Evolutionary conservation across 176 grass and related monocot genomes (phyloP).

Genomic region (Guadua angustifolia): DNA sequence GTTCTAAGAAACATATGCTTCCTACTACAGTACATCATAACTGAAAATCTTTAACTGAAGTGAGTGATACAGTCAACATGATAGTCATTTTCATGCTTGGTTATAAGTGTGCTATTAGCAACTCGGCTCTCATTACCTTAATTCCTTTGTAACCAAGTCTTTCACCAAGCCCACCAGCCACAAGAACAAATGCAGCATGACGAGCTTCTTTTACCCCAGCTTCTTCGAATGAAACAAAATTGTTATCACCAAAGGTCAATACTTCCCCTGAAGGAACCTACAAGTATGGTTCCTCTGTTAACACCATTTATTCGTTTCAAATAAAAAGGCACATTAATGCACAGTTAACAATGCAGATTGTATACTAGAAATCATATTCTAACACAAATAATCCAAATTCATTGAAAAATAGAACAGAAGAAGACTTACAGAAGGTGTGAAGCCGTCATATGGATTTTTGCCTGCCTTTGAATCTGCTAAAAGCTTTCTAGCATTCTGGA

Average conservation of each 20-base stretch:
- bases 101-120: background rate
- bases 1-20: background rate
- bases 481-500: conserved; percentile 86
- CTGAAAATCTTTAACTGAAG: background rate
- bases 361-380: background rate
- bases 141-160: conserved; percentile 97
- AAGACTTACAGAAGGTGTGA: conserved; percentile 83
- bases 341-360: background rate
- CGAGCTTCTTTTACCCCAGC: conserved; percentile 80
- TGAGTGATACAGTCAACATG: background rate
- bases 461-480: conserved; percentile 87
- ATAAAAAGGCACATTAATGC: background rate
- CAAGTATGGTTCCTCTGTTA: conserved; percentile 24
- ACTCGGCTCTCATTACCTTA: conserved; percentile 58
- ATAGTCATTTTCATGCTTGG: background rate
- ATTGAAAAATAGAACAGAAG: background rate
- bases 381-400: background rate
- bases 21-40: background rate
- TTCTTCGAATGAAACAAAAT: conserved; percentile 77
- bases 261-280: conserved; percentile 89
- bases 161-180: conserved; percentile 97
- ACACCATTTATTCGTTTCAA: background rate
- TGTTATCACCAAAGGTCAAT: conserved; percentile 78
- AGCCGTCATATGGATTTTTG: conserved; percentile 93
- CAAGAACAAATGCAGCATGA: conserved; percentile 91